A percentile compares a stretch with the other conserved stretches of the same genome.
These are phyloP conservation scores for Eustoma russellianum DNA, from an alignment of 257 asterid genomes.

Conservation along the genomic window DNA sequence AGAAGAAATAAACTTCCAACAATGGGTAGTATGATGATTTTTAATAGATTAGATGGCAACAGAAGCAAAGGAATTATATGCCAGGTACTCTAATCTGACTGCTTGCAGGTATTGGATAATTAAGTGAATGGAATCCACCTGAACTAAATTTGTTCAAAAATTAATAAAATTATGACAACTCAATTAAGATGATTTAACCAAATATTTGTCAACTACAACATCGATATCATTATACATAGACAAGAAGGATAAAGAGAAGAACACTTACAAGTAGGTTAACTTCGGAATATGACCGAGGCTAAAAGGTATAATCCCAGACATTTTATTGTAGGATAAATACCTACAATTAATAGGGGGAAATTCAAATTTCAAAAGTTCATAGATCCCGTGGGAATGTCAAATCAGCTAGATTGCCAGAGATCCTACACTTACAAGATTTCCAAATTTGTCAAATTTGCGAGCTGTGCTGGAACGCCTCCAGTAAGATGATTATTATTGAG, in stretches of 20 bases:
- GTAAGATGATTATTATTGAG: constrained; percentile 81
- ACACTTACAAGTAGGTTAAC: constrained; percentile 82
- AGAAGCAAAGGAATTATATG: too few relatives aligned
- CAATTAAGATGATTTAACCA: too few relatives aligned
- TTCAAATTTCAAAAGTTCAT: constrained; percentile 7
- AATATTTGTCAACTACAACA: background rate
- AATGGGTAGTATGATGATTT: too few relatives aligned
- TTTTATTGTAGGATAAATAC: constrained; percentile 79
- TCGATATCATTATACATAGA: background rate
- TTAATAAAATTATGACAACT: too few relatives aligned
- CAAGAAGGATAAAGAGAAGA: background rate
- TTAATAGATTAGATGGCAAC: too few relatives aligned
- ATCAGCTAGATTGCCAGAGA: constrained; percentile 4
- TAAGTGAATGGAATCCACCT: too few relatives aligned
- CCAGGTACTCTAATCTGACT: too few relatives aligned
- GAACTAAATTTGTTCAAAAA: too few relatives aligned
- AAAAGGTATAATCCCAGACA: constrained; percentile 83
- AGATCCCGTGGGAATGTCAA: background rate
- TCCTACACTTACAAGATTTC: constrained; percentile 78
- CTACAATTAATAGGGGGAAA: constrained; percentile 24
- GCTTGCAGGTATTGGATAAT: too few relatives aligned
- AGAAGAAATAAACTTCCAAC: too few relatives aligned
- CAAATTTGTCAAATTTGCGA: constrained; percentile 80
- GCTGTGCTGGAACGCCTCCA: constrained; percentile 96
- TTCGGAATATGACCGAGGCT: constrained; percentile 87